phyloP scores from a whole-genome alignment of 108 stramenopile species.

The Cyclotella sp. region DNA sequence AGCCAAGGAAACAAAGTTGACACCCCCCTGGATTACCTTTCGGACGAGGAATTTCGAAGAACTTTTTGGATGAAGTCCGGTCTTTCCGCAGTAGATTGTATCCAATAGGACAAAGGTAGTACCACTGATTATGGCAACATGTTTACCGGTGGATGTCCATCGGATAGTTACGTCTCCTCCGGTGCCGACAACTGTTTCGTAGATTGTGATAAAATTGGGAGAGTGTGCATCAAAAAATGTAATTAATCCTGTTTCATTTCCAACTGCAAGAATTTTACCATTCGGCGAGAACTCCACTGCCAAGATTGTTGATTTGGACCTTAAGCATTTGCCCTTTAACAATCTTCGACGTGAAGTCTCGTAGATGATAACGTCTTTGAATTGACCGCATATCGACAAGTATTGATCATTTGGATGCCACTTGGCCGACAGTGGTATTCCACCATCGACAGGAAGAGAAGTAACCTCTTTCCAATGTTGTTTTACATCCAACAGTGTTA shows the following conservation, averaged over 20 bases:
- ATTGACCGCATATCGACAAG: conserved; percentile 69
- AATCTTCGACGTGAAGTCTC: conserved; percentile 70
- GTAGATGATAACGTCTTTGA: conserved; percentile 63
- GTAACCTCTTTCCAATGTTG: conserved; percentile 65
- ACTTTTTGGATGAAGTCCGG: conserved; percentile 28
- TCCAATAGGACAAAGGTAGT: conserved; percentile 61
- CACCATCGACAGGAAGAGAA: conserved; percentile 58
- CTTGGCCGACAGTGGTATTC: conserved; percentile 64
- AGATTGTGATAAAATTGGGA: conserved; percentile 62
- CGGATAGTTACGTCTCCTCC: conserved; percentile 56
- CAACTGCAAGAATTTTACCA: conserved; percentile 63
- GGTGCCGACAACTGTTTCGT: conserved; percentile 64
- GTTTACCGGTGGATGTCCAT: conserved; percentile 70
- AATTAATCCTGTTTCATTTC: conserved; percentile 73
- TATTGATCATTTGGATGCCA: conserved; percentile 82
- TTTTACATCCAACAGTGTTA: conserved; percentile 64
- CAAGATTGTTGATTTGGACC: conserved; percentile 61
- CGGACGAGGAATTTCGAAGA: conserved; percentile 57
- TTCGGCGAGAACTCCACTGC: conserved; percentile 70
- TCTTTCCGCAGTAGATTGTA: conserved; percentile 27
- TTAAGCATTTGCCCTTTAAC: conserved; percentile 59
- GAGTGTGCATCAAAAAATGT: conserved; percentile 59
- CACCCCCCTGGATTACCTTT: conserved; percentile 62
- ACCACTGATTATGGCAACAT: conserved; percentile 54
- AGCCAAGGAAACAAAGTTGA: conserved; percentile 45